These are phyloP conservation scores for Saccharum spontaneum DNA, from an alignment of 176 grass and related monocot genomes.

Conservation along the genomic window DNA sequence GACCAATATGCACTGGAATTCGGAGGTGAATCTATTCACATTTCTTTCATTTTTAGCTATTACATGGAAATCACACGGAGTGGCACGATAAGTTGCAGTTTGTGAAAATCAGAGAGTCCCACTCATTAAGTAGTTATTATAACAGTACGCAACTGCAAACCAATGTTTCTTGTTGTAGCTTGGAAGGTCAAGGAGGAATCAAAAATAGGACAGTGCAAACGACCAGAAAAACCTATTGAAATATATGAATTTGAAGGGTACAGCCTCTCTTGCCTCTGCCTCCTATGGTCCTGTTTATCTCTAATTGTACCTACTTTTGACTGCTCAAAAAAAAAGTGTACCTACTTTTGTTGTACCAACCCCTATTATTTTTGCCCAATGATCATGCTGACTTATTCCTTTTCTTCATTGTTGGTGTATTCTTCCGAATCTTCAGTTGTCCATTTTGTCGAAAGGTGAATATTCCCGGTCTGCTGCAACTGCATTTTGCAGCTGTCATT, in stretches of 20 bases:
- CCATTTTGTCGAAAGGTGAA: conserved; percentile 95
- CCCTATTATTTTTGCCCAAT: not conserved
- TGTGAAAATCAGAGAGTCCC: not conserved
- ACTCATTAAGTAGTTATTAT: not conserved
- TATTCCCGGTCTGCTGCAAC: not conserved
- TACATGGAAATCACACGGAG: not conserved
- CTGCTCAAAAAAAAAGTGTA: not conserved
- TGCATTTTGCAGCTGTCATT: not conserved
- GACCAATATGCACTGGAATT: conserved; percentile 69
- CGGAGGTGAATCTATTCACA: conserved; percentile 48
- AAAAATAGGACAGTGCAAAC: conserved; percentile 62
- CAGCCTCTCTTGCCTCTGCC: not conserved
- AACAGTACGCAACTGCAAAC: not conserved
- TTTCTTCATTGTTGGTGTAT: conserved; percentile 29
- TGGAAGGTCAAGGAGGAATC: conserved; percentile 84
- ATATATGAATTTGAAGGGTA: conserved; percentile 98
- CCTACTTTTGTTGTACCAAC: not conserved
- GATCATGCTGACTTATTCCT: conserved; percentile 15
- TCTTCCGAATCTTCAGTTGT: conserved; percentile 56
- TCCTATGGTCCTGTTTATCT: not conserved
- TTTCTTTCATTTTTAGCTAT: not conserved
- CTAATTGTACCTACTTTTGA: not conserved
- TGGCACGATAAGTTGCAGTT: not conserved
- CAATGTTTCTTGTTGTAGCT: conserved; percentile 40
- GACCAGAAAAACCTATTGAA: conserved; percentile 84